Percentiles rank a stretch among this genome's conserved stretches.
Conservation (phyloP, 2,329 filamentous ascomycete genomes). For the Aureobasidium sp. region DNA sequence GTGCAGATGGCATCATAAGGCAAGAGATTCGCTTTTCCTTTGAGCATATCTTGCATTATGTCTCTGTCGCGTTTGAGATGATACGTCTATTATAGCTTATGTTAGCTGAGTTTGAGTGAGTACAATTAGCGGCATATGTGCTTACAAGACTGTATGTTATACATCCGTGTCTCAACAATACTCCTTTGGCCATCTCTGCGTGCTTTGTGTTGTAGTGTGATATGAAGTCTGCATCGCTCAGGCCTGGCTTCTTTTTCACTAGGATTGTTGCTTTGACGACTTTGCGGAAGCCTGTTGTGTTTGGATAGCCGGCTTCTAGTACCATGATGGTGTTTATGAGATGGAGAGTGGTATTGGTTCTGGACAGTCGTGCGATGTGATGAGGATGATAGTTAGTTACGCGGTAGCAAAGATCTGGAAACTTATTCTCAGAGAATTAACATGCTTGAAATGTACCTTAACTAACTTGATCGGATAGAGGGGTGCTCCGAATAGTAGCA, state of each 20-base stretch:
- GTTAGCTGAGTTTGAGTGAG: neutral
- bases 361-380: too few species aligned
- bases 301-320: conserved; percentile 50
- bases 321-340: conserved; percentile 32
- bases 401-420: neutral
- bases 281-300: conserved; percentile 50
- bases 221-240: conserved; percentile 50
- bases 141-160: conserved; percentile 52
- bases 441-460: neutral
- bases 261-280: conserved; percentile 52
- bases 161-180: conserved; percentile 48
- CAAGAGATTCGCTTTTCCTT: conserved; percentile 47
- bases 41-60: conserved; percentile 51
- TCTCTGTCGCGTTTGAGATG: conserved; percentile 49
- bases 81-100: conserved; percentile 40
- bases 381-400: neutral
- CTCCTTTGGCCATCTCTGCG: conserved; percentile 48
- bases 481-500: neutral
- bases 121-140: neutral
- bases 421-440: neutral
- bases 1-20: conserved; percentile 55
- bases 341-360: neutral
- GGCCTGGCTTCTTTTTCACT: conserved; percentile 51
- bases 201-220: conserved; percentile 52
- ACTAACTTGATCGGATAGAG: neutral